Evolutionary conservation across 2,329 filamentous ascomycete species (phyloP).

Genomic region (Aspergillus niger): DNA sequence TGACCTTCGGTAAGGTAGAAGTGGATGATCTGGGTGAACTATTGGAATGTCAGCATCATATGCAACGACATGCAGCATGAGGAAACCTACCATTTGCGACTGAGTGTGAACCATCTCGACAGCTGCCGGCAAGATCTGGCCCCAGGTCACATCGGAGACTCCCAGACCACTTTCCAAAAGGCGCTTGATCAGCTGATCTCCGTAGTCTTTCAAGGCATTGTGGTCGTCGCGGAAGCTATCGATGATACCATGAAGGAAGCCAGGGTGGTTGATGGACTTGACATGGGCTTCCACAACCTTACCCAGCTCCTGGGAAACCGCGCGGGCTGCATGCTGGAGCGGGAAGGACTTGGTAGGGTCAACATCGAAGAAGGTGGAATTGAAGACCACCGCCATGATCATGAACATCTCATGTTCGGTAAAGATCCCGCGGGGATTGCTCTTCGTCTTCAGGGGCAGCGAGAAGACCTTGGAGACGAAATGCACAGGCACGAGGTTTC

Average conservation of each 20-base stretch:
- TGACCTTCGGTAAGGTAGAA: slow-evolving; percentile 67
- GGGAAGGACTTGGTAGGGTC: slow-evolving; percentile 69
- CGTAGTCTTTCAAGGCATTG: slow-evolving; percentile 63
- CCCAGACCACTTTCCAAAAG: slow-evolving; percentile 65
- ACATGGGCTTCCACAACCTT: slow-evolving; percentile 65
- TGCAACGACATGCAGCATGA: slow-evolving; percentile 19
- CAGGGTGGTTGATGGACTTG: slow-evolving; percentile 60
- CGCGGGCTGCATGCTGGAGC: slow-evolving; percentile 59
- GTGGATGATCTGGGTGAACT: slow-evolving; percentile 73
- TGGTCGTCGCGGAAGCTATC: slow-evolving; percentile 53
- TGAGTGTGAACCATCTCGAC: slow-evolving; percentile 70
- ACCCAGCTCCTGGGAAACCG: slow-evolving; percentile 62
- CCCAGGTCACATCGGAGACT: slow-evolving; percentile 68
- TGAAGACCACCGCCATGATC: slow-evolving; percentile 66
- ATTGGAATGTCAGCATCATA: background rate
- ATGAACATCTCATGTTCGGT: slow-evolving; percentile 60
- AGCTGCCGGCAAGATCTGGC: slow-evolving; percentile 68
- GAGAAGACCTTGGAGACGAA: slow-evolving; percentile 58
- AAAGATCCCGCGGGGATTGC: slow-evolving; percentile 55
- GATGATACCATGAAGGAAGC: slow-evolving; percentile 57
- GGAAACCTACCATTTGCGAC: slow-evolving; percentile 60
- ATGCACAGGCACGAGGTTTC: slow-evolving; percentile 58
- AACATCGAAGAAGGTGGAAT: slow-evolving; percentile 65
- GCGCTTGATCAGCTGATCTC: slow-evolving; percentile 64
- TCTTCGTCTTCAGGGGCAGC: slow-evolving; percentile 57